Base-by-base conservation (phyloP, 2,329 filamentous ascomycete genomes). In the Sporothrix inflata region DNA sequence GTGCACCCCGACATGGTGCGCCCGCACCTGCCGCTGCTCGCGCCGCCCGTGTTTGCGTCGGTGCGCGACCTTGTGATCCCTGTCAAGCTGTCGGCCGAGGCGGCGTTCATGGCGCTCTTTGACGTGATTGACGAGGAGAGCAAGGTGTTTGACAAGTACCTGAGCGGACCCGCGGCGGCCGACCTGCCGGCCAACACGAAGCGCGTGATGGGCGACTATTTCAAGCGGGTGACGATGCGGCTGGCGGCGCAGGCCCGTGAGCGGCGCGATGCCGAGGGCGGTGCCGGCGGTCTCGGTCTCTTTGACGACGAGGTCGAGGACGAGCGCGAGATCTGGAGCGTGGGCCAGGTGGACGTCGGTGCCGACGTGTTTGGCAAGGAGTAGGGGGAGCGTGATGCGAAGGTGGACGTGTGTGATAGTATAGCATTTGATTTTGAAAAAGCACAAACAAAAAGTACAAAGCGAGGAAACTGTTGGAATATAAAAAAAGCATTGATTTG, bases 161-260 rank as follows among this genome's bases (percentile, higher is more conserved):
- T 98, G 84, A 85, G 88, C 11, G 89, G 90, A 0, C 85, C 90
- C 1, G 89, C 88, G 0, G 85, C 84, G 6, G 87, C 88, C 68
- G 88, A 89, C 3, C 82, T 98, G 73, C 86, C 90, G 9, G 82
- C 92, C 0, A 91, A 89, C 53, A 90, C 90, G 21, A 71, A 70
- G 61, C 88, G 95, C 76, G 94, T 91, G 80, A 98, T 99, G 92
- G 88, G 91, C 73, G 96, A 99, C 81, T 99, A 99, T 83, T 98
- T 98, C 84, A 72, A 73, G 66, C 88, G 95, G 76, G 93, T 99
- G 75, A 94, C 94, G 1, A 81, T 95, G 78, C 89, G 94, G 76
- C 83, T 98, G 24, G 95, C 92, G n/a, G 88, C 85, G 21, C 96
- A 98, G 80, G 94, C 93, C 1, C 88, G 94, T 74, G 96, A 99